Evolutionary conservation across 2,329 filamentous ascomycete species (phyloP).

Genomic region (Pezicula radicicola): DNA sequence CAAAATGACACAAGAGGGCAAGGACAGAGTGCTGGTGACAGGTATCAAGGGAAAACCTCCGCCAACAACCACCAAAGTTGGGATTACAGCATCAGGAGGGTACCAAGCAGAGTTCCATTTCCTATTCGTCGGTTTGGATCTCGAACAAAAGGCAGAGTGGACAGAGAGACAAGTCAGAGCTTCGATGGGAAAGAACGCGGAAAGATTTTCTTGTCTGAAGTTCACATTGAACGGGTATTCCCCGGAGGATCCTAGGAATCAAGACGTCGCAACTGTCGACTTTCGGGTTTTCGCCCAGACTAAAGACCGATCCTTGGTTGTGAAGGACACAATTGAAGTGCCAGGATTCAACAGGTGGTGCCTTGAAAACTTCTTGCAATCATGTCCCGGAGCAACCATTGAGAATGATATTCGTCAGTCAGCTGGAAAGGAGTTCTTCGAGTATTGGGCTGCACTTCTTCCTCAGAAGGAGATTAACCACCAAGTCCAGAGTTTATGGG

Average conservation of each 20-base stretch:
- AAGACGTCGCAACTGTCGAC: slow-evolving; percentile 46
- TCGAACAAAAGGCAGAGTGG: slow-evolving; percentile 39
- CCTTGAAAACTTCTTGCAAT: slow-evolving; percentile 14
- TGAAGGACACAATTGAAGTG: slow-evolving; percentile 35
- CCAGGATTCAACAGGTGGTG: slow-evolving; percentile 13
- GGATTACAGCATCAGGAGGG: slow-evolving; percentile 39
- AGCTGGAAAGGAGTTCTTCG: slow-evolving; percentile 24
- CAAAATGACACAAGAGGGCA: slow-evolving; percentile 46
- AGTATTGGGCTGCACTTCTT: slow-evolving; percentile 26
- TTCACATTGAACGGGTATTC: slow-evolving; percentile 34
- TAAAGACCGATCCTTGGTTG: slow-evolving; percentile 31
- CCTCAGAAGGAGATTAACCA: slow-evolving; percentile 20
- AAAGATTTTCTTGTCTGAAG: slow-evolving; percentile 31
- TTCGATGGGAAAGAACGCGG: slow-evolving; percentile 29
- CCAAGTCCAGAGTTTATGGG: slow-evolving; percentile 25
- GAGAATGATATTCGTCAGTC: slow-evolving; percentile 36
- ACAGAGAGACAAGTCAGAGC: slow-evolving; percentile 37
- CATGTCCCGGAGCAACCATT: slow-evolving; percentile 36
- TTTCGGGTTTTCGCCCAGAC: slow-evolving; percentile 46
- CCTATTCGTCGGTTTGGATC: slow-evolving; percentile 40
- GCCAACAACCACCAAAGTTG: slow-evolving; percentile 36
- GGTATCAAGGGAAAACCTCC: slow-evolving; percentile 28
- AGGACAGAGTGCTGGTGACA: slow-evolving; percentile 41
- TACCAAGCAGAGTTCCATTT: slow-evolving; percentile 44
- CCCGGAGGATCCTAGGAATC: slow-evolving; percentile 36